Evolutionary conservation across 2,329 filamentous ascomycete genomes (phyloP).

Genomic region (Orbilia javanica): DNA sequence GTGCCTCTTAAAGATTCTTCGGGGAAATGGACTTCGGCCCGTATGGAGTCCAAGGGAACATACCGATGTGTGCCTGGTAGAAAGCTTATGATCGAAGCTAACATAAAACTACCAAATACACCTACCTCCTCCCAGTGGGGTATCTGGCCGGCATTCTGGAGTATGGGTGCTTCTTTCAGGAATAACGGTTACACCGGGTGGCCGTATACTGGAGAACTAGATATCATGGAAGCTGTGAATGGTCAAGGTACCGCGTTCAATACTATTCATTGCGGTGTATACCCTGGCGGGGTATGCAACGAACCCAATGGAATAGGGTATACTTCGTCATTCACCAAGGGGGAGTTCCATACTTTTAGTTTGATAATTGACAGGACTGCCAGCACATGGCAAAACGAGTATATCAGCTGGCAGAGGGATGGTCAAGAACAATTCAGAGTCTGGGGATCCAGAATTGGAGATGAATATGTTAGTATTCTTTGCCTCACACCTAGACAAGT

Average conservation of each 20-base stretch:
- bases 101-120: constrained; percentile 63
- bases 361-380: constrained; percentile 64
- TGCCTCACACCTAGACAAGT: too few relatives aligned
- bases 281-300: constrained; percentile 66
- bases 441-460: constrained; percentile 62
- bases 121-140: constrained; percentile 34
- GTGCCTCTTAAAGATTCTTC: constrained; percentile 62
- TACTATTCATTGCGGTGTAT: constrained; percentile 67
- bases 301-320: constrained; percentile 65
- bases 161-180: constrained; percentile 66
- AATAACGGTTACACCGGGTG: constrained; percentile 65
- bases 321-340: constrained; percentile 60
- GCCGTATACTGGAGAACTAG: constrained; percentile 67
- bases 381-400: constrained; percentile 63
- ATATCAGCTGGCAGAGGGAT: constrained; percentile 65
- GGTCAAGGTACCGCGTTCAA: constrained; percentile 64
- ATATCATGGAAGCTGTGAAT: constrained; percentile 68
- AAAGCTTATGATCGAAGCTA: constrained; percentile 65
- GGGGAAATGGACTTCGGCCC: constrained; percentile 67
- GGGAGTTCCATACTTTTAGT: constrained; percentile 64
- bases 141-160: constrained; percentile 69
- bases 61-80: constrained; percentile 64
- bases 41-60: constrained; percentile 66
- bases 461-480: constrained; percentile 37
- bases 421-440: constrained; percentile 62